Evolutionary conservation across 2,329 filamentous ascomycete species (phyloP), one percentile per base, ranked within the genome.

Genomic region (Intubia oerlemansii): DNA sequence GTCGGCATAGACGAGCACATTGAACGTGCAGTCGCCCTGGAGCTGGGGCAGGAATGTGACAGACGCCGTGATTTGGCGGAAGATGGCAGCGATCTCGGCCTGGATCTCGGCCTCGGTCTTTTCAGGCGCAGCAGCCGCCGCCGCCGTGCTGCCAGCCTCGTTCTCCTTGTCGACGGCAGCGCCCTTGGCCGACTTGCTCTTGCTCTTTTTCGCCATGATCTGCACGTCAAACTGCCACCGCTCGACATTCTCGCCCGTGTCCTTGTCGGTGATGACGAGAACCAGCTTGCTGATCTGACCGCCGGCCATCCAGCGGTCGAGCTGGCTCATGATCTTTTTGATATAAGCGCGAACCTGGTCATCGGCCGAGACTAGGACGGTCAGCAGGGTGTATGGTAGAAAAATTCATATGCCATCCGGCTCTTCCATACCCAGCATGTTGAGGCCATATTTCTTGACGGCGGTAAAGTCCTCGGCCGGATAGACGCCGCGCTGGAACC

Each of bases 301-400:
- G 42, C 77, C 79, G 30, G 82, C 63, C 82, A 95, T 95, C 88
- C 88, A 98, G 48, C 80, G 81, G 56, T 90, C 85, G 33, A 98
- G 68, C 53, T 98, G 88, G 17, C 73, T 74, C 84, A 93, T 98
- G 56, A 98, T 95, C 55, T 90, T 92, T 53, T 92, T 93, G 60
- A 98, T 91, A 55, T 98, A 98, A 18, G 84, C 81, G 53, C 92
- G 91, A 47, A 98, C 88, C 55, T 98, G 85, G 57, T 95, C 88
- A 49, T 98, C 88, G 38, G 82, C 70, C 18, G 85, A 90, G 29
- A 95, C 84, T 72, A 46, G 14, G 14, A 18, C 4, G 12, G 14
- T 17, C 22, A 15, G 3, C 16, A 26, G 4, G 18, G n/a, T n/a
- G n/a, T n/a, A n/a, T n/a, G n/a, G n/a, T n/a, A n/a, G n/a, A n/a